phyloP scores from a whole-genome alignment of 177 flowering plant genomes.

The Vitis hybrid region DNA sequence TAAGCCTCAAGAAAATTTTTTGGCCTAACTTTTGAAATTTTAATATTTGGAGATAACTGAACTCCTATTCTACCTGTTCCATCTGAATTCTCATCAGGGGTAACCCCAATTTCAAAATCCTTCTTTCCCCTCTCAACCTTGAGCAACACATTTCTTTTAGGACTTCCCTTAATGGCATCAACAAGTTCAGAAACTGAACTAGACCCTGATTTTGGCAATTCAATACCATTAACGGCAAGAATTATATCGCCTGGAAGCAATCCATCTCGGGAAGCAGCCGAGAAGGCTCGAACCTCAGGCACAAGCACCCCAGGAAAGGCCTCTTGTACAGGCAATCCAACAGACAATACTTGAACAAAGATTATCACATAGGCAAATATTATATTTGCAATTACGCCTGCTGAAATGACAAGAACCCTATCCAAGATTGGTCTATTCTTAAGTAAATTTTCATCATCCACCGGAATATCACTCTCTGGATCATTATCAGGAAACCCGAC shows the following conservation, averaged over 20 bases:
- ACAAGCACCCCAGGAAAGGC: constrained; percentile 86
- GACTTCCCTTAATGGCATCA: constrained; percentile 68
- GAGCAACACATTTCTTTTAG: constrained; percentile 66
- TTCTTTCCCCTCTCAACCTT: constrained; percentile 59
- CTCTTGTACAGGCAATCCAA: constrained; percentile 95
- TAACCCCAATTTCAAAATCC: constrained; percentile 55
- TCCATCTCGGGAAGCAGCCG: constrained; percentile 90
- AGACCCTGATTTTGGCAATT: constrained; percentile 54
- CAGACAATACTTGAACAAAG: constrained; percentile 73
- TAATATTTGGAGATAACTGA: constrained; percentile 80
- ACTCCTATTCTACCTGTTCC: constrained; percentile 92
- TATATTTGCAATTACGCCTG: constrained; percentile 89
- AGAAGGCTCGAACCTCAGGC: constrained; percentile 73
- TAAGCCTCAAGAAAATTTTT: constrained; percentile 55
- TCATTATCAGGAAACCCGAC: constrained; percentile 99
- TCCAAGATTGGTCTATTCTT: constrained; percentile 88
- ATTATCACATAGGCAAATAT: constrained; percentile 82
- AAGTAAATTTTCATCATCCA: constrained; percentile 79
- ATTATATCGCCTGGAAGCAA: constrained; percentile 87
- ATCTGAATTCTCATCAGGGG: constrained; percentile 77
- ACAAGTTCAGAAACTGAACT: constrained; percentile 66
- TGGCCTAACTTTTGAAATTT: constrained; percentile 50
- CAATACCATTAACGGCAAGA: constrained; percentile 58
- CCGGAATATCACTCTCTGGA: constrained; percentile 89
- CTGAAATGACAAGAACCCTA: constrained; percentile 81